Percentiles rank a stretch among this genome's conserved stretches.
Conservation (phyloP, 805 yeast species). For the Spathaspora boniae region DNA sequence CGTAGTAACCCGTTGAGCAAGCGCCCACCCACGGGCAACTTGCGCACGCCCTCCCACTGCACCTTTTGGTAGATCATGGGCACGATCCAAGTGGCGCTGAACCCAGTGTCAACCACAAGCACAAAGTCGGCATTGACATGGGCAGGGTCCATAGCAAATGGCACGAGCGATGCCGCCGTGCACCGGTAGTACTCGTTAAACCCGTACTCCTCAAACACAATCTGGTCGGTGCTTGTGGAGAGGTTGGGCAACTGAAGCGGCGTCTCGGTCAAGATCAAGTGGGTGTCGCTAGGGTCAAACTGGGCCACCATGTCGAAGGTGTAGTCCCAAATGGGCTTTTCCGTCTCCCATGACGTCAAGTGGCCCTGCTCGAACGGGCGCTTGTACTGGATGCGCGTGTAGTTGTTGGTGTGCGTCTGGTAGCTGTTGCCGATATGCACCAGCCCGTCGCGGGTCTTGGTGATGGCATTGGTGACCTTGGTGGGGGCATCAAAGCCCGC, state of each 20-base stretch:
- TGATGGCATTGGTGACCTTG: slow-evolving; percentile 63
- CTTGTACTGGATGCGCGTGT: slow-evolving; percentile 66
- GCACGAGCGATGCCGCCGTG: slow-evolving; percentile 49
- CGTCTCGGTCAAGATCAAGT: slow-evolving; percentile 72
- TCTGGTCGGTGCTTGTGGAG: slow-evolving; percentile 83
- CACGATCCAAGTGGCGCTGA: slow-evolving; percentile 77
- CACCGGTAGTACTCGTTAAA: slow-evolving; percentile 68
- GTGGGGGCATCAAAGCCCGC: slow-evolving; percentile 41
- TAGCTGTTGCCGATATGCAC: slow-evolving; percentile 70
- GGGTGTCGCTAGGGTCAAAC: slow-evolving; percentile 27
- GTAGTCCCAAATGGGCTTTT: slow-evolving; percentile 88
- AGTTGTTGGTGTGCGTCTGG: slow-evolving; percentile 59
- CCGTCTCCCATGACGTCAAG: slow-evolving; percentile 85
- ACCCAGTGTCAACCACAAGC: slow-evolving; percentile 85
- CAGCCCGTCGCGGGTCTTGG: slow-evolving; percentile 72
- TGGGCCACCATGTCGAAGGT: slow-evolving; percentile 39
- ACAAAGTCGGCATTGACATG: slow-evolving; percentile 51
- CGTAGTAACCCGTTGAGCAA: slow-evolving; percentile 76
- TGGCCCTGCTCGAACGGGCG: slow-evolving; percentile 91
- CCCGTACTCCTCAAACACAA: slow-evolving; percentile 90
- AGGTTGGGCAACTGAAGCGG: slow-evolving; percentile 80
- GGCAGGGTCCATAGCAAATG: slow-evolving; percentile 14
- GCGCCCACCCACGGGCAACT: slow-evolving; percentile 85
- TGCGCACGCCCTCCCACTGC: slow-evolving; percentile 70
- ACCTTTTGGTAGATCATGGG: slow-evolving; percentile 81